Percentiles rank a stretch among this genome's conserved stretches.
Conservation (phyloP, 2,329 filamentous ascomycete species). For the Aspergillus glaucus region DNA sequence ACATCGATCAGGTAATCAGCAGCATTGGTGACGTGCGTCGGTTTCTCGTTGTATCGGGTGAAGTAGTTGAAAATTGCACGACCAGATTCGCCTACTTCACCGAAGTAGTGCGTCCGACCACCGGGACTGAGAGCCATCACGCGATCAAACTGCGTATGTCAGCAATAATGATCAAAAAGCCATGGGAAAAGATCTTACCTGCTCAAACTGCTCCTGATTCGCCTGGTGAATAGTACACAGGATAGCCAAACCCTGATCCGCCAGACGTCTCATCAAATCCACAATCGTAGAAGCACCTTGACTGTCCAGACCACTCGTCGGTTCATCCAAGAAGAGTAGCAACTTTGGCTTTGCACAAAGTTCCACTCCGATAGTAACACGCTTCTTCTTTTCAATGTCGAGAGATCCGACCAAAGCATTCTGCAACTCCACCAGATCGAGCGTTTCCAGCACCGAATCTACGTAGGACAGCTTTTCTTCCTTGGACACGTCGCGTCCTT, state of each 20-base stretch:
- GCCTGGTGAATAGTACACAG: slow-evolving; percentile 66
- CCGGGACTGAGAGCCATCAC: slow-evolving; percentile 60
- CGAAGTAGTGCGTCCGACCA: slow-evolving; percentile 63
- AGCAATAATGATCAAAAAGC: slow-evolving; percentile 1
- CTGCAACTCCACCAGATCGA: slow-evolving; percentile 55
- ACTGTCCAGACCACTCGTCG: slow-evolving; percentile 59
- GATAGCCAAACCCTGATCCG: slow-evolving; percentile 57
- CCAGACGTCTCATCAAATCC: slow-evolving; percentile 56
- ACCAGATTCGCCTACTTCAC: slow-evolving; percentile 58
- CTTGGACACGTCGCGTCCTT: slow-evolving; percentile 43
- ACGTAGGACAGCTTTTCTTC: slow-evolving; percentile 58
- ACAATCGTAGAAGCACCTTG: slow-evolving; percentile 60
- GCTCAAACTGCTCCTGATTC: slow-evolving; percentile 54
- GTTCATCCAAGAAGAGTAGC: slow-evolving; percentile 62
- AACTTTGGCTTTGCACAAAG: slow-evolving; percentile 60
- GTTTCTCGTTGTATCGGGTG: slow-evolving; percentile 52
- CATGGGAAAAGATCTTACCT: slow-evolving; percentile 9
- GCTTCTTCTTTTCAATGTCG: slow-evolving; percentile 60
- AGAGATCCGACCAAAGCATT: slow-evolving; percentile 57
- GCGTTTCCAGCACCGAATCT: slow-evolving; percentile 53
- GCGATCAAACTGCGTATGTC: slow-evolving; percentile 56
- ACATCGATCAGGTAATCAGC: slow-evolving; percentile 58
- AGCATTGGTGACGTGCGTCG: slow-evolving; percentile 55
- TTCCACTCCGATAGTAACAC: slow-evolving; percentile 64
- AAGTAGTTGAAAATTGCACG: slow-evolving; percentile 60